Conservation (phyloP, 2,329 filamentous ascomycete species). For the Aspergillus quadricinctus region DNA sequence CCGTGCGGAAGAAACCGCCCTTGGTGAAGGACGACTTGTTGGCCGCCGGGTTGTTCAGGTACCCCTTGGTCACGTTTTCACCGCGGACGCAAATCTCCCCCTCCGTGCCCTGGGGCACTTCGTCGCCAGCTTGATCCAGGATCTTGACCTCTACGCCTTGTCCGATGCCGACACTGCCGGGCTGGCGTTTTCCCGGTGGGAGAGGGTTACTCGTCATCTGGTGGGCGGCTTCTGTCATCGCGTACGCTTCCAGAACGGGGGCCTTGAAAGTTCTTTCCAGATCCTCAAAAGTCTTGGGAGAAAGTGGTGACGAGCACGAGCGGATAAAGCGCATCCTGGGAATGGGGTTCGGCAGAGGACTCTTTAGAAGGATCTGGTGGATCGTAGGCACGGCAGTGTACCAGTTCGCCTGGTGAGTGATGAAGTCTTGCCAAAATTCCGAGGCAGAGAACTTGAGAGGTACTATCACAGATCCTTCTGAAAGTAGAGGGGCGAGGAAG, state of each 20-base stretch:
- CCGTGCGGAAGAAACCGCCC: conserved; percentile 80
- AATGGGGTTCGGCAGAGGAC: conserved; percentile 61
- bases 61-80: conserved; percentile 78
- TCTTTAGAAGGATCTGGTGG: conserved; percentile 80
- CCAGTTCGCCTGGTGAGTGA: conserved; percentile 73
- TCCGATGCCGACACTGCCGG: conserved; percentile 75
- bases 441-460: conserved; percentile 74
- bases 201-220: conserved; percentile 56
- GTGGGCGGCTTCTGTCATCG: conserved; percentile 80
- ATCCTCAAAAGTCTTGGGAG: conserved; percentile 74
- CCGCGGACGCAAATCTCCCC: conserved; percentile 81
- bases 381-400: conserved; percentile 92
- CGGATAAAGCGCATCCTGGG: conserved; percentile 80
- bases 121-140: conserved; percentile 63
- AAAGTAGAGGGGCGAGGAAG: conserved; percentile 70
- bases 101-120: conserved; percentile 64
- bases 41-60: conserved; percentile 75
- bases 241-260: conserved; percentile 83
- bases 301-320: conserved; percentile 79
- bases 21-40: conserved; percentile 70
- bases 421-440: conserved; percentile 78
- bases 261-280: conserved; percentile 72
- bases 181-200: conserved; percentile 67
- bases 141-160: conserved; percentile 81
- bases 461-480: conserved; percentile 74